phyloP scores from a whole-genome alignment of 345 rosid genomes.

The Gossypium thurberi region DNA sequence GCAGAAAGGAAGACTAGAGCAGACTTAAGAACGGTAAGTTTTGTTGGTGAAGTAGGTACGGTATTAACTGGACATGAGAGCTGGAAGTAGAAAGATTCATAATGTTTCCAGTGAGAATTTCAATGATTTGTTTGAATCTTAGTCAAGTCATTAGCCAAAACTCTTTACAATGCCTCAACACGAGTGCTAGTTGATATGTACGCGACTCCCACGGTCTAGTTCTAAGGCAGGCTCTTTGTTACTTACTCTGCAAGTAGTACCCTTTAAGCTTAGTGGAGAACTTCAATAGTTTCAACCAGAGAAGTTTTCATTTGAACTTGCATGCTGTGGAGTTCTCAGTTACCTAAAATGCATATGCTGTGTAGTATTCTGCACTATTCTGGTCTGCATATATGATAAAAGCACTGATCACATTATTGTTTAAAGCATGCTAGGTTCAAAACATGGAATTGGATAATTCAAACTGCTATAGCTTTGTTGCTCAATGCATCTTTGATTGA shows the following conservation, averaged over 20 bases:
- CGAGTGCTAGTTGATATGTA: not conserved
- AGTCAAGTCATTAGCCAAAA: not conserved
- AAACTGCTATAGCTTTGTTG: too few species aligned
- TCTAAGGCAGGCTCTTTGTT: not conserved
- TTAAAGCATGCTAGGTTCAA: too few species aligned
- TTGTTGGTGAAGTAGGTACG: not conserved
- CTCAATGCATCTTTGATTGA: too few species aligned
- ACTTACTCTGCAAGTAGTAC: not conserved
- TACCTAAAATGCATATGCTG: not conserved
- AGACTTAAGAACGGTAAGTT: not conserved
- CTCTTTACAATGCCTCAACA: not conserved
- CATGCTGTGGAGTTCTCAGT: not conserved
- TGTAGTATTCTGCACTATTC: not conserved
- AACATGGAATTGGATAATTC: too few species aligned
- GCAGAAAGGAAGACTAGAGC: not conserved
- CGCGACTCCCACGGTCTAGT: not conserved
- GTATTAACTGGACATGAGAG: not conserved
- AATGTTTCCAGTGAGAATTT: not conserved
- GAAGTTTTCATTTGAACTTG: not conserved
- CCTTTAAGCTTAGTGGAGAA: not conserved
- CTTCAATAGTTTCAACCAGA: not conserved
- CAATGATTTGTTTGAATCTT: not conserved
- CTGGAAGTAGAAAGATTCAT: not conserved
- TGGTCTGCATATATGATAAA: not conserved
- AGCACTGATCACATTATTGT: too few species aligned